Base-by-base conservation (phyloP, 2,329 filamentous ascomycete genomes). In the Penicillium sp. region DNA sequence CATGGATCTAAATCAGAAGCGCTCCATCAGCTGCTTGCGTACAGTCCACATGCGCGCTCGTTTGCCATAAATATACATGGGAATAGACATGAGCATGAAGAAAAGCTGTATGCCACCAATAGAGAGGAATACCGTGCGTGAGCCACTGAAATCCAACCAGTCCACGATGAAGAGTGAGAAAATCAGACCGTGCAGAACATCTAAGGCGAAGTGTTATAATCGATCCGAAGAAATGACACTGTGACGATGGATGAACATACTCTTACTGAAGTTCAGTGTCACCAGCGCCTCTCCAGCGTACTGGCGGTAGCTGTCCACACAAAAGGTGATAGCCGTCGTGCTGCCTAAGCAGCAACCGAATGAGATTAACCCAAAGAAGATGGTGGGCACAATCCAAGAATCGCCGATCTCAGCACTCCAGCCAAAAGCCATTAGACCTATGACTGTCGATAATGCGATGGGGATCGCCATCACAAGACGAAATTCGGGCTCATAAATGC, bases 41-140 rank as follows among this genome's bases (percentile, higher is more conserved):
- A 91, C 88, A 0, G 91, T 97, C 92, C 91, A 96, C 89, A 96
- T 95, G 14, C 92, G 78, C 13, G 86, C 84, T 48, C 90, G 76
- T 77, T 97, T 97, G 14, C 92, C 92, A 64, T 83, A 96, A 16
- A 97, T 88, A 67, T 93, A 97, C 87, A 97, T 89, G 0, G 92
- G 92, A 47, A 96, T 84, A 1, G 89, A 87, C 46, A 79, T 82
- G 3, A 89, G 63, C 67, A 95, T 76, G 47, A 86, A 80, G 11
- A 82, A 81, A 29, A 96, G 70, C 70, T 97, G 92, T 25, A 97
- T 93, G 22, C 90, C 79, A 3, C 92, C 92, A 44, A 96, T 79
- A 63, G 84, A 88, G 37, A 95, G 72, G 64, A 88, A 97, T 0
- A 95, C 89, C 10, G 74, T 78, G 71, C 86, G 89, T 10, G 87